phyloP scores from a whole-genome alignment of 345 rosid genomes.

The Bruguiera sexangula region DNA sequence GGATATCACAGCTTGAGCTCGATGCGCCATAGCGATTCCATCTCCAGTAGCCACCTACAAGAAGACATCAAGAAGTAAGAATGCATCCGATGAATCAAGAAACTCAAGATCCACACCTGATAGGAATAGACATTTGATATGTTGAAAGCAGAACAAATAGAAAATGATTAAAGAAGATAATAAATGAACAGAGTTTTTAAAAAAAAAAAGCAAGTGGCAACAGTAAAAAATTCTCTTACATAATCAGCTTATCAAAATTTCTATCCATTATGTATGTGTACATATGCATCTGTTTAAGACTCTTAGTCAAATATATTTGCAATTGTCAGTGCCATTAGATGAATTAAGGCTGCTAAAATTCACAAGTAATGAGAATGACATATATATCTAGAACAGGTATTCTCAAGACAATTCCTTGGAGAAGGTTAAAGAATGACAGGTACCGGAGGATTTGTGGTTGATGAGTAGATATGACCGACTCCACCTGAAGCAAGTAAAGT shows the following conservation, averaged over 20 bases:
- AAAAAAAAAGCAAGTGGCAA: no score
- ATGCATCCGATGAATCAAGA: not conserved
- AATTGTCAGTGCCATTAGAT: not conserved
- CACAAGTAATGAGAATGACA: not conserved
- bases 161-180: not conserved
- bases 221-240: not conserved
- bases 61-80: conserved; percentile 10
- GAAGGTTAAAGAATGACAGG: conserved; percentile 10
- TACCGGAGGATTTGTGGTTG: conserved; percentile 93
- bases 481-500: conserved; percentile 97
- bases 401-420: not conserved
- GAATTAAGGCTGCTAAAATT: not conserved
- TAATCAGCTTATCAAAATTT: not conserved
- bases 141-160: not conserved
- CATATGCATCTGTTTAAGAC: not conserved
- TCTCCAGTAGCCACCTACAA: conserved; percentile 94
- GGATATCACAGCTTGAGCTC: conserved; percentile 93
- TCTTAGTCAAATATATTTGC: not conserved
- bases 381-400: not conserved
- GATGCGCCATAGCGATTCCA: conserved; percentile 95
- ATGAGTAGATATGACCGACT: conserved; percentile 94
- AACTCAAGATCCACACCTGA: not conserved
- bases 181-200: not conserved
- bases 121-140: not conserved
- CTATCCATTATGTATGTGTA: not conserved